Conservation (phyloP, 306 rosid genomes). For the Lathyrus tuberosus region DNA sequence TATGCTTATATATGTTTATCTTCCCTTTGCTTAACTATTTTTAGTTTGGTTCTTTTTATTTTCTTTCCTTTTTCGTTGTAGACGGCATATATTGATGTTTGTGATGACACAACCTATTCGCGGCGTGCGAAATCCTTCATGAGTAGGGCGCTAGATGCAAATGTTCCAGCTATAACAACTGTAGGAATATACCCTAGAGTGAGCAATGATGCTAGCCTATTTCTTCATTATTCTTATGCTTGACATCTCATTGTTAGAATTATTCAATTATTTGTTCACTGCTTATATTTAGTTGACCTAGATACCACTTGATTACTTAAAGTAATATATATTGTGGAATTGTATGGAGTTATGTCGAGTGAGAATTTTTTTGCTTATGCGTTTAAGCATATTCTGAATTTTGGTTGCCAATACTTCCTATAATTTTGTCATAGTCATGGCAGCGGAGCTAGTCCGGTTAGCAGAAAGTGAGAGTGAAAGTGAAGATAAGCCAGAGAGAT, state of each 20-base stretch:
- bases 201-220: slow-evolving; percentile 74
- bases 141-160: slow-evolving; percentile 67
- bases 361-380: background rate
- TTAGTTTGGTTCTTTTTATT: background rate
- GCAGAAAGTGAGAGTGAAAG: slow-evolving; percentile 71
- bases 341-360: slow-evolving; percentile 11
- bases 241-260: slow-evolving; percentile 26
- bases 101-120: slow-evolving; percentile 78
- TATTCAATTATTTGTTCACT: slow-evolving; percentile 16
- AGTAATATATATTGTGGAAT: slow-evolving; percentile 1
- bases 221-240: slow-evolving; percentile 42
- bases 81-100: slow-evolving; percentile 91
- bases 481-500: slow-evolving; percentile 70
- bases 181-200: slow-evolving; percentile 96
- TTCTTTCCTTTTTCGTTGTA: slow-evolving; percentile 24
- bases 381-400: slow-evolving; percentile 8
- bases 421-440: slow-evolving; percentile 71
- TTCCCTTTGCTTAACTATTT: background rate
- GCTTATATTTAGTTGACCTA: slow-evolving; percentile 16
- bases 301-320: background rate
- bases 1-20: background rate
- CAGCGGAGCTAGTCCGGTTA: slow-evolving; percentile 81
- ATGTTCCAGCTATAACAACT: slow-evolving; percentile 85
- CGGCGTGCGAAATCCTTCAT: slow-evolving; percentile 68
- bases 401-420: slow-evolving; percentile 29